Evolutionary conservation across 345 rosid genomes (phyloP), one percentile per base, ranked within the genome.

Genomic region (Litchi chinensis): DNA sequence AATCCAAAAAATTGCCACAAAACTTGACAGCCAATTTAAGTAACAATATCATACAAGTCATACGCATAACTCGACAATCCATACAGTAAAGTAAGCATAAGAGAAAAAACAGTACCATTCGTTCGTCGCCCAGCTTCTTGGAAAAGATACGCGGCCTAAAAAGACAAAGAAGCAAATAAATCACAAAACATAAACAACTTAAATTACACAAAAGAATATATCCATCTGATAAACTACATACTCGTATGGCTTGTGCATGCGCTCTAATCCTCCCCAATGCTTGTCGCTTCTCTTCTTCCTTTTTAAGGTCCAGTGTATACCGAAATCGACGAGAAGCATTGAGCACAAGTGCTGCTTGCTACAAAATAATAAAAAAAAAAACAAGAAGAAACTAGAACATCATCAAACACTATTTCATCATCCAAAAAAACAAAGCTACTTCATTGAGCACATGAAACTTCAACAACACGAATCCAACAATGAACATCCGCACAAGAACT

Each of bases 311-410:
- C 83, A 96, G 86, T 63, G 99, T 96, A 83, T 96, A 96, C 48
- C 99, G 90, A 69, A 96, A 96, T 12, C 99, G 91, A 71, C 99
- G 94, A 74, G 98, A 96, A 77, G 99, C 99, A 70, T 96, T 96
- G 67, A 96, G 88, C 75, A 96, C 99, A 65, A 96, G 92, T 3
- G 98, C 98, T 10, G 99, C 99, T 94, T 88, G 98, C 99, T 96
- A 82, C 83, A 83, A 75, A 19, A 75, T 62, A 50, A 46, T n/a
- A n/a, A n/a, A n/a, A n/a, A n/a, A n/a, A n/a, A n/a, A 81, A 57
- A 26, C 0, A 26, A 26, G 28, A 26, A 26, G 28, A 26, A 26
- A 26, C n/a, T 32, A 1, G 9, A 76, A 43, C 41, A 59, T 63
- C 18, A 28, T 6, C 56, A 71, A 48, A 24, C 64, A 32, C 40